Evolutionary conservation across 2,329 filamentous ascomycete species (phyloP).

Genomic region (Pseudogymnoascus sp.): DNA sequence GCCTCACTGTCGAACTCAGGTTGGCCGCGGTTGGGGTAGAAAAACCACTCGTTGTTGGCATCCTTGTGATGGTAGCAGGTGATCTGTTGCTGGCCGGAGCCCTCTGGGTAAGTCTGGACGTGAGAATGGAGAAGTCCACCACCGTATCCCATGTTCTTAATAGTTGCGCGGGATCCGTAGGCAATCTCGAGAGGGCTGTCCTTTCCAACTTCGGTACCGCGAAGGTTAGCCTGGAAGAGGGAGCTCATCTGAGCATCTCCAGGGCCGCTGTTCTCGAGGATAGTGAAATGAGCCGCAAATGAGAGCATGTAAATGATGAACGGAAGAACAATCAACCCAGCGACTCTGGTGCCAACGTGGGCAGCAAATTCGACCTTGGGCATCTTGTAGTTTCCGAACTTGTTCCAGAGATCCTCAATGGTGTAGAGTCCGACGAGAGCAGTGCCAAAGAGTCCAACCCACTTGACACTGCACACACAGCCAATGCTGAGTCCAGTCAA

Average conservation of each 20-base stretch:
- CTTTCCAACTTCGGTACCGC: conserved; percentile 86
- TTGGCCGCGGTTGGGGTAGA: conserved; percentile 84
- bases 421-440: conserved; percentile 94
- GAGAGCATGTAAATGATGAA: conserved; percentile 90
- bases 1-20: conserved; percentile 63
- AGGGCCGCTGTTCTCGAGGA: conserved; percentile 87
- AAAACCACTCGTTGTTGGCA: conserved; percentile 99
- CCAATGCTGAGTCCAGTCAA: conserved; percentile 92
- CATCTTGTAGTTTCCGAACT: conserved; percentile 92
- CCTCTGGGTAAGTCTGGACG: conserved; percentile 91
- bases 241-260: conserved; percentile 99
- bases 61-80: conserved; percentile 99
- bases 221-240: conserved; percentile 93
- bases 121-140: conserved; percentile 94
- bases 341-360: conserved; percentile 71
- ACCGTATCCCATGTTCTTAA: conserved; percentile 99
- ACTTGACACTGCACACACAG: conserved; percentile 97
- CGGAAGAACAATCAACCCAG: conserved; percentile 83
- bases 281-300: conserved; percentile 89
- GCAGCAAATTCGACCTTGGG: conserved; percentile 68
- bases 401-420: conserved; percentile 92
- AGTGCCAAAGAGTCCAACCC: conserved; percentile 93
- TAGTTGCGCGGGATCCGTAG: conserved; percentile 76
- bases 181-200: conserved; percentile 91
- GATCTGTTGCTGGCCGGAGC: conserved; percentile 88